Conservation (phyloP, 108 stramenopile genomes). For the Poteriospumella lacustris region DNA sequence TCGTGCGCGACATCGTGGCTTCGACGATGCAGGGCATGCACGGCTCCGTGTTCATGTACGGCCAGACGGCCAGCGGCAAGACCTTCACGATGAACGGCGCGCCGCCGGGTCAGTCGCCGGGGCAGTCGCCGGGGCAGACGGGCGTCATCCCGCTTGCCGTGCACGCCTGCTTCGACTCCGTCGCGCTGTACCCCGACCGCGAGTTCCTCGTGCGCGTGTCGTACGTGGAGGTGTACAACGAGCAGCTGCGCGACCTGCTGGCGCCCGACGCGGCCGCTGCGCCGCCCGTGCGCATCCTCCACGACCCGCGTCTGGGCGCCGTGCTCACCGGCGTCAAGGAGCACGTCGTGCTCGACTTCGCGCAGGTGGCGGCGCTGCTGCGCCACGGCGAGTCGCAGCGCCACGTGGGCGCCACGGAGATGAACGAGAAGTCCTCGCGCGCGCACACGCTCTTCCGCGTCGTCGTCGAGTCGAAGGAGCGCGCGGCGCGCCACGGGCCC, state of each 20-base stretch:
- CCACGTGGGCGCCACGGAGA: constrained; percentile 50
- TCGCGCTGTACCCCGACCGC: constrained; percentile 24
- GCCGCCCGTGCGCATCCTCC: constrained; percentile 31
- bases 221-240: constrained; percentile 55
- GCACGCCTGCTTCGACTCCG: constrained; percentile 46
- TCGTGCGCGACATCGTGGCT: neutral
- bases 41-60: constrained; percentile 49
- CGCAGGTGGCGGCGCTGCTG: constrained; percentile 48
- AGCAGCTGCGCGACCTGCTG: constrained; percentile 32
- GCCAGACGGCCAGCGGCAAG: constrained; percentile 51
- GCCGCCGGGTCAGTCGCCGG: too few relatives aligned
- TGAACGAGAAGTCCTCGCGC: constrained; percentile 49
- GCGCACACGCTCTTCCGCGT: constrained; percentile 55
- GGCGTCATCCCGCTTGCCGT: constrained; percentile 52
- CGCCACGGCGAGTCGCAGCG: constrained; percentile 50
- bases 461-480: constrained; percentile 44
- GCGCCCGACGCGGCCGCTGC: neutral
- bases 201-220: constrained; percentile 49
- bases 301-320: constrained; percentile 44
- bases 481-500: neutral
- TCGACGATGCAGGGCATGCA: constrained; percentile 32
- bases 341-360: constrained; percentile 44
- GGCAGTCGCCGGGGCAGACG: constrained; percentile 37
- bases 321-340: constrained; percentile 44
- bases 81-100: constrained; percentile 54